Conservation (phyloP, 805 yeast species). For the Candida krabiensis region DNA sequence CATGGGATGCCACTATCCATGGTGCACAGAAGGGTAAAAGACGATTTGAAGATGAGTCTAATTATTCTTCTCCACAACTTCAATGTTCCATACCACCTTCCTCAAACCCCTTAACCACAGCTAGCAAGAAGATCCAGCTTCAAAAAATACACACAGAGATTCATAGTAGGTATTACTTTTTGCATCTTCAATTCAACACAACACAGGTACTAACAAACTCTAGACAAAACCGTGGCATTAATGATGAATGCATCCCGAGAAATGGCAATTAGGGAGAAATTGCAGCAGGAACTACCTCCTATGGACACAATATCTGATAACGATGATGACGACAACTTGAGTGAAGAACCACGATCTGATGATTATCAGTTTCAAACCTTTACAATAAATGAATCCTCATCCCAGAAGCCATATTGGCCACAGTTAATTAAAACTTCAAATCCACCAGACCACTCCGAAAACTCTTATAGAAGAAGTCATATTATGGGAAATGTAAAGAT, state of each 20-base stretch:
- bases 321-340: background rate
- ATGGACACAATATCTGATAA: too few relatives aligned
- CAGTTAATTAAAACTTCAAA: constrained; percentile 3
- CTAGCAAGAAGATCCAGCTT: constrained; percentile 14
- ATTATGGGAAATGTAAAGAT: too few relatives aligned
- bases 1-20: too few relatives aligned
- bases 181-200: background rate
- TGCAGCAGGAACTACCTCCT: constrained; percentile 6
- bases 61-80: too few relatives aligned
- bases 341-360: background rate
- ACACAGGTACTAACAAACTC: constrained; percentile 1
- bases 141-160: constrained; percentile 19
- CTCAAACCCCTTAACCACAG: too few relatives aligned
- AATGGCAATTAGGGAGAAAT: constrained; percentile 9
- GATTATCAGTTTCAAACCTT: background rate
- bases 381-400: background rate
- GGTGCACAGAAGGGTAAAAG: too few relatives aligned
- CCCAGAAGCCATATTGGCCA: constrained; percentile 16
- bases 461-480: too few relatives aligned
- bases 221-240: constrained; percentile 25
- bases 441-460: too few relatives aligned
- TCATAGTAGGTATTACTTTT: constrained; percentile 21
- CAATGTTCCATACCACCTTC: too few relatives aligned
- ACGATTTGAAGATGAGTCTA: too few relatives aligned
- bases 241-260: constrained; percentile 32